Percentiles rank a stretch among this genome's conserved stretches.
Conservation (phyloP, 192 early-diverging fungal species). For the Pilaira anomala region DNA sequence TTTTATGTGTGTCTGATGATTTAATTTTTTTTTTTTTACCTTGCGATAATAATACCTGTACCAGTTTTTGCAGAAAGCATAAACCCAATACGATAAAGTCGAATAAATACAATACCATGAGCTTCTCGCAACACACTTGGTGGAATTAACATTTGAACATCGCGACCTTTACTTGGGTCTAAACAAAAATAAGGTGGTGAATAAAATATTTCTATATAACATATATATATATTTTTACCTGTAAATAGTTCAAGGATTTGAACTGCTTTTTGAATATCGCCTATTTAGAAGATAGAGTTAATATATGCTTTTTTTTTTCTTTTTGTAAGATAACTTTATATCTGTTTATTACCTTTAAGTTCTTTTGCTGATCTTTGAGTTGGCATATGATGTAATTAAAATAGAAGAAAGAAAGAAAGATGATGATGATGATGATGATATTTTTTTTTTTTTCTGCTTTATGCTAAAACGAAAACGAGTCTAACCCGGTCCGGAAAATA, state of each 20-base stretch:
- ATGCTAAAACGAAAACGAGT: no score
- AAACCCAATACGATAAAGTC: slow-evolving; percentile 19
- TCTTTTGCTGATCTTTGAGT: no score
- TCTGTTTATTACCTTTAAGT: no score
- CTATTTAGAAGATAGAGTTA: not conserved
- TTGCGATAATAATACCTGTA: slow-evolving; percentile 31
- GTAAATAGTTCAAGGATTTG: slow-evolving; percentile 16
- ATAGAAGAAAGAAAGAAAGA: no score
- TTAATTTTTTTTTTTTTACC: no score
- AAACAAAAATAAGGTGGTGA: not conserved
- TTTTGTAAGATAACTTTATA: no score
- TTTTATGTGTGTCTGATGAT: not conserved
- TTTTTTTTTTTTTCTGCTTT: no score
- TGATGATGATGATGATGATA: no score
- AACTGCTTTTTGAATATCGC: slow-evolving; percentile 5
- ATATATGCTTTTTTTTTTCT: not conserved
- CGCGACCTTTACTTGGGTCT: slow-evolving; percentile 20
- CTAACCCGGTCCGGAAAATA: no score
- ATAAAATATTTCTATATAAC: not conserved
- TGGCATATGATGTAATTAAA: no score
- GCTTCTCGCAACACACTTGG: slow-evolving; percentile 15
- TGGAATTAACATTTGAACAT: slow-evolving; percentile 24
- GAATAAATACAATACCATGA: slow-evolving; percentile 28
- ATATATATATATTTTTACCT: not conserved
- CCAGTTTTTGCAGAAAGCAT: slow-evolving; percentile 24